phyloP scores from a whole-genome alignment of 495 filamentous ascomycete species.

The Apodospora peruviana region DNA sequence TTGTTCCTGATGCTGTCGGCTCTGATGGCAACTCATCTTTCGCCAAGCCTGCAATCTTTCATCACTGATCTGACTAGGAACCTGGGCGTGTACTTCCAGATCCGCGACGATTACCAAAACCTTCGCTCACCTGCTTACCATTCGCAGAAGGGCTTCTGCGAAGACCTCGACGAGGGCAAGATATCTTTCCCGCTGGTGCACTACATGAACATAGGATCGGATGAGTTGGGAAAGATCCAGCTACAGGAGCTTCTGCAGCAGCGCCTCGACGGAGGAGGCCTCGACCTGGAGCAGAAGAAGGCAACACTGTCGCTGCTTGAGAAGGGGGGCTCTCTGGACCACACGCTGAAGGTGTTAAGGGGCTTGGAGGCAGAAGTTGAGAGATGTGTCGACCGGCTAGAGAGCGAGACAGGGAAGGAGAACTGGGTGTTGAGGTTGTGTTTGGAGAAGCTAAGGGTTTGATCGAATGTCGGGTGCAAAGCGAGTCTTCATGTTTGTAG shows the following conservation, averaged over 20 bases:
- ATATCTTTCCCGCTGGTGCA: conserved; percentile 49
- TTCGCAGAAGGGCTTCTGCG: conserved; percentile 49
- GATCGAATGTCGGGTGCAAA: too few species aligned
- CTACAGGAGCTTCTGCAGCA: background rate
- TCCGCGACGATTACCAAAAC: conserved; percentile 86
- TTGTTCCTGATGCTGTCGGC: conserved; percentile 78
- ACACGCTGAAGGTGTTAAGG: background rate
- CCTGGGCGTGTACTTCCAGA: conserved; percentile 79
- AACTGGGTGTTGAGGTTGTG: background rate
- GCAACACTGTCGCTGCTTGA: background rate
- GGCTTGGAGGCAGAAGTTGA: background rate
- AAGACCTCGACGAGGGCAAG: conserved; percentile 55
- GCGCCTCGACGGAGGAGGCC: background rate
- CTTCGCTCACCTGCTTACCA: conserved; percentile 40
- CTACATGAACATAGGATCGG: background rate
- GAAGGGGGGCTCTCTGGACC: background rate
- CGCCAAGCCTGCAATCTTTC: conserved; percentile 39
- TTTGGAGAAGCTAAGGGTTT: background rate
- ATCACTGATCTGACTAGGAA: conserved; percentile 62
- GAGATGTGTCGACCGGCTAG: background rate
- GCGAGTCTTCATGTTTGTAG: too few species aligned
- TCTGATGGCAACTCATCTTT: conserved; percentile 73
- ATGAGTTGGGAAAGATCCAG: too few species aligned
- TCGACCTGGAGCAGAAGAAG: background rate
- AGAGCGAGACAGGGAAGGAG: background rate